These are phyloP conservation scores for Alternaria longipes DNA, from an alignment of 2,329 filamentous ascomycete genomes.

Conservation along the genomic window DNA sequence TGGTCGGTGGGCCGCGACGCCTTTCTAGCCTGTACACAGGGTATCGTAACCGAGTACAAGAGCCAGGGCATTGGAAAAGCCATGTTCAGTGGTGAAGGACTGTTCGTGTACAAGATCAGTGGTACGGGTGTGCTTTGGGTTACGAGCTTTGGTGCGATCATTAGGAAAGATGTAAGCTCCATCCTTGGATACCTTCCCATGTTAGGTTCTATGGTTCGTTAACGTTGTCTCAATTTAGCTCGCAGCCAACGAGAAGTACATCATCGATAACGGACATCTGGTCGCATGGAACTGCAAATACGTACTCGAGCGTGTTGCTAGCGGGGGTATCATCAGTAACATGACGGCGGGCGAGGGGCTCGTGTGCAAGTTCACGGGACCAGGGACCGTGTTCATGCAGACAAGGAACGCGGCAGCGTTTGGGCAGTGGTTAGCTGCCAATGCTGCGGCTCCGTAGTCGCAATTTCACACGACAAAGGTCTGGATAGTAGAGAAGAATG, in stretches of 20 bases:
- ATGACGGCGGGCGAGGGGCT: constrained; percentile 84
- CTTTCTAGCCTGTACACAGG: constrained; percentile 85
- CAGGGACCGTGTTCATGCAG: constrained; percentile 91
- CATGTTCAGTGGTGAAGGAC: constrained; percentile 90
- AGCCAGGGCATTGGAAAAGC: constrained; percentile 86
- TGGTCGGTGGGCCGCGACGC: constrained; percentile 91
- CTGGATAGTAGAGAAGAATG: not conserved
- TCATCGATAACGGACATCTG: constrained; percentile 90
- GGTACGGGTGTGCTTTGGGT: constrained; percentile 88
- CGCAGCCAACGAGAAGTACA: constrained; percentile 76
- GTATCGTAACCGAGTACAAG: constrained; percentile 88
- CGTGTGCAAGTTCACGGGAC: constrained; percentile 90
- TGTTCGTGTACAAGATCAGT: constrained; percentile 88
- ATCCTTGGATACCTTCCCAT: not conserved
- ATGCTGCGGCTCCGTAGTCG: constrained; percentile 18
- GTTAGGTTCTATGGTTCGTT: not conserved
- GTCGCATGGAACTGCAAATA: constrained; percentile 99
- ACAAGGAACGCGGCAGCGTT: constrained; percentile 82
- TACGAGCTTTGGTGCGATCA: constrained; percentile 92
- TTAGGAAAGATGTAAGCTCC: constrained; percentile 85
- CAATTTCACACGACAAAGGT: too few species aligned
- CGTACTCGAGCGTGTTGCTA: constrained; percentile 85
- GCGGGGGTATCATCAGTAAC: constrained; percentile 91
- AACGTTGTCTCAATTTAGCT: not conserved
- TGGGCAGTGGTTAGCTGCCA: constrained; percentile 58